Conservation (phyloP, 1,284 basidiomycete species). For the Rhodotorula mucilaginosa region DNA sequence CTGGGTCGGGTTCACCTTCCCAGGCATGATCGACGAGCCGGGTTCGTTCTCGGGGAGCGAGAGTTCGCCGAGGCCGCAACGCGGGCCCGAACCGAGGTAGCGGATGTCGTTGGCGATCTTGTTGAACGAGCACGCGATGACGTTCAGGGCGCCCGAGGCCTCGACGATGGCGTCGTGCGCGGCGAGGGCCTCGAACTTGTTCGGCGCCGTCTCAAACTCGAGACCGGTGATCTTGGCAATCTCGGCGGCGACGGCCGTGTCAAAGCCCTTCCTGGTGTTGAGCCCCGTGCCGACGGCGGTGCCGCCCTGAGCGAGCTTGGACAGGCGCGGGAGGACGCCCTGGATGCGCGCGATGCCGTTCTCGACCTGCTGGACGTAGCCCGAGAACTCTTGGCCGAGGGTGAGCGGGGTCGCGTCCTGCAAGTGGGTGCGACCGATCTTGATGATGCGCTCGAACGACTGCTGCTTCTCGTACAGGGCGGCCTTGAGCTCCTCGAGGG, state of each 20-base stretch:
- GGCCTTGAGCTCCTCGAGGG: slow-evolving; percentile 75
- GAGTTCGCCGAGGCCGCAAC: slow-evolving; percentile 95
- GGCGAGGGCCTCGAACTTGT: slow-evolving; percentile 99
- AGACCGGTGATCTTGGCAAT: slow-evolving; percentile 89
- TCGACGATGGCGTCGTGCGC: slow-evolving; percentile 97
- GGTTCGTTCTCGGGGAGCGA: slow-evolving; percentile 97
- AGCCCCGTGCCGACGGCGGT: slow-evolving; percentile 98
- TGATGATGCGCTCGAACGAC: slow-evolving; percentile 86
- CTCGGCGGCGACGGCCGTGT: slow-evolving; percentile 87
- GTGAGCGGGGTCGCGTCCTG: slow-evolving; percentile 98
- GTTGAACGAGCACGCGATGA: slow-evolving; percentile 91
- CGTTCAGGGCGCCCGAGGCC: slow-evolving; percentile 93
- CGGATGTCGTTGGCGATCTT: slow-evolving; percentile 99
- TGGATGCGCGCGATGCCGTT: slow-evolving; percentile 87
- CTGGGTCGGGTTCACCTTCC: slow-evolving; percentile 99
- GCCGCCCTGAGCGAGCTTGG: slow-evolving; percentile 92
- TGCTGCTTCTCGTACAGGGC: slow-evolving; percentile 79
- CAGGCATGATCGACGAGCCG: slow-evolving; percentile 99
- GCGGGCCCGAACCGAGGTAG: slow-evolving; percentile 94
- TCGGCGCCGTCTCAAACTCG: slow-evolving; percentile 92
- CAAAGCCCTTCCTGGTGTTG: slow-evolving; percentile 96
- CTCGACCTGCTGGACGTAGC: slow-evolving; percentile 91
- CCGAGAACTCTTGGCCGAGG: slow-evolving; percentile 97
- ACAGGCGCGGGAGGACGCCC: slow-evolving; percentile 78
- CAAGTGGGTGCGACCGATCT: slow-evolving; percentile 97